Evolutionary conservation across 139 green algal species (phyloP).

Genomic region (Picochlorum sp.): DNA sequence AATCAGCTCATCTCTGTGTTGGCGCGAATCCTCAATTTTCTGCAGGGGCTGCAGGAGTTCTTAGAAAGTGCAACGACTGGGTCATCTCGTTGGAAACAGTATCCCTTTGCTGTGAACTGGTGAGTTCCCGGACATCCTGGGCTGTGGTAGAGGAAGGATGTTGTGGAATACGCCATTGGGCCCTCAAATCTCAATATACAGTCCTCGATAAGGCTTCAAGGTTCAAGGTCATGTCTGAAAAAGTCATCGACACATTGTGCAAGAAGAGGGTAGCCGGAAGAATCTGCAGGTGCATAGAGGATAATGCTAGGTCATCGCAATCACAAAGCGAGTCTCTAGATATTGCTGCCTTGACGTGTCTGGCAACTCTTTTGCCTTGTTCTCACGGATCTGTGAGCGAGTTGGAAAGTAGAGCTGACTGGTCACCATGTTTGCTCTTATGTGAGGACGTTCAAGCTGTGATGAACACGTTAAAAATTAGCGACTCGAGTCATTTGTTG

Average conservation of each 20-base stretch:
- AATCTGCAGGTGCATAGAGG: slow-evolving; percentile 43
- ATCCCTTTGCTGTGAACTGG: slow-evolving; percentile 22
- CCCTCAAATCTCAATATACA: not conserved
- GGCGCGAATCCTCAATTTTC: slow-evolving; percentile 13
- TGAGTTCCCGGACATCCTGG: slow-evolving; percentile 22
- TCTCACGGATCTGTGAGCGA: too few species aligned
- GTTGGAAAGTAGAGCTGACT: too few species aligned
- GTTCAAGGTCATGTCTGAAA: slow-evolving; percentile 5
- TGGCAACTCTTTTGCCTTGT: not conserved
- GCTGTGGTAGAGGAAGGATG: slow-evolving; percentile 9
- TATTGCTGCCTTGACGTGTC: not conserved
- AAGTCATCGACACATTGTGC: slow-evolving; percentile 6
- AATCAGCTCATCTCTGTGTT: slow-evolving; percentile 10
- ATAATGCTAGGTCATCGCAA: not conserved
- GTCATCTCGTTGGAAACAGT: slow-evolving; percentile 13
- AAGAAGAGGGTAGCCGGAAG: slow-evolving; percentile 20
- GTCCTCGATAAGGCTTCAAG: not conserved
- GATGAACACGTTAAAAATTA: too few species aligned
- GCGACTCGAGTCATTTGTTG: too few species aligned
- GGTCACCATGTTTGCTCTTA: too few species aligned
- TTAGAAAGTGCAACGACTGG: not conserved
- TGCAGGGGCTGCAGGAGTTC: not conserved
- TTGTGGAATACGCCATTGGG: not conserved
- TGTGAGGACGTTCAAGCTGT: too few species aligned
- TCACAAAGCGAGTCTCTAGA: not conserved